Conservation (phyloP, 208 protist species). For the Acanthamoeba sp. region DNA sequence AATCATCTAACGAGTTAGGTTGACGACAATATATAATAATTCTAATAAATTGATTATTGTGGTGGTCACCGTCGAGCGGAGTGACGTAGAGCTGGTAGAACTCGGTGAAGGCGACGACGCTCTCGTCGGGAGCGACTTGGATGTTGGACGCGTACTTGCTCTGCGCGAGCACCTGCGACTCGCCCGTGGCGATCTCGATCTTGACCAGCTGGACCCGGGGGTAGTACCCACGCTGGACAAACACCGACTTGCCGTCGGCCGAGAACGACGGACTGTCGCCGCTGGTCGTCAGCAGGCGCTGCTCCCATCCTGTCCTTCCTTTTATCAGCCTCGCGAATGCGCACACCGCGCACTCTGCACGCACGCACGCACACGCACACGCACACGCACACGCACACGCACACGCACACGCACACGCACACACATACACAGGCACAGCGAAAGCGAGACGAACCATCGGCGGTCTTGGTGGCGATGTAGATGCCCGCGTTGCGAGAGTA, state of each 20-base stretch:
- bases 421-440: neutral
- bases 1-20: neutral
- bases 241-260: conserved; percentile 29
- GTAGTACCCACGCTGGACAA: conserved; percentile 1
- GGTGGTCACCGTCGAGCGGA: neutral
- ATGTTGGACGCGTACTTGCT: conserved; percentile 8
- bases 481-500: conserved; percentile 1
- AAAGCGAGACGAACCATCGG: neutral
- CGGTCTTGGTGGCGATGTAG: neutral
- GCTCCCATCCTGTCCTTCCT: neutral
- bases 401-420: too few relatives aligned
- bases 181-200: neutral
- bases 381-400: too few relatives aligned
- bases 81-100: conserved; percentile 46
- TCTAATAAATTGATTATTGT: too few relatives aligned
- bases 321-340: too few relatives aligned
- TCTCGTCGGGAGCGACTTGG: neutral
- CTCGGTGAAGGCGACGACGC: conserved; percentile 1
- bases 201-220: conserved; percentile 16
- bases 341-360: too few relatives aligned
- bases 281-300: neutral
- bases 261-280: conserved; percentile 3
- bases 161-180: neutral
- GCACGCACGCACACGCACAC: too few relatives aligned
- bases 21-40: too few relatives aligned